These are phyloP conservation scores for Thalassiosira delicatula DNA, from an alignment of 352 stramenopile species.

Conservation along the genomic window DNA sequence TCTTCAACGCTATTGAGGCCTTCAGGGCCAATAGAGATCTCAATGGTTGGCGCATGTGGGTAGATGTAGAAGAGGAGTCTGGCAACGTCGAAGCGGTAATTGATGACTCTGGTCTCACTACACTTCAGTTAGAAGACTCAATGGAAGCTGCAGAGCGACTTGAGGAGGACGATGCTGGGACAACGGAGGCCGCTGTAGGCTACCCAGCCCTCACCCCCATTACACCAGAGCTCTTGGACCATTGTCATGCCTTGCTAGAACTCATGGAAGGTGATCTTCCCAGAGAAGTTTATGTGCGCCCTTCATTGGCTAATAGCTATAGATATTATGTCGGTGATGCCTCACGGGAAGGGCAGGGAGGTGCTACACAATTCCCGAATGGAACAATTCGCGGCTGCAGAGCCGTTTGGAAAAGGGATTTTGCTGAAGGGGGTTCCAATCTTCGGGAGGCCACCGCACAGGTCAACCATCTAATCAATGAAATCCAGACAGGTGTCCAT, in stretches of 20 bases:
- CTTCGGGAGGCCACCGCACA: slow-evolving; percentile 31
- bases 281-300: neutral
- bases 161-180: too few species aligned
- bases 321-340: slow-evolving; percentile 23
- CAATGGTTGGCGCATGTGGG: neutral
- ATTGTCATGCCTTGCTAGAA: neutral
- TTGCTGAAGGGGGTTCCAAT: slow-evolving; percentile 23
- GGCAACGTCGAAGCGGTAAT: slow-evolving; percentile 8
- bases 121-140: neutral
- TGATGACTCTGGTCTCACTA: slow-evolving; percentile 9
- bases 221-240: neutral
- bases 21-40: neutral
- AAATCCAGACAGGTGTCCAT: slow-evolving; percentile 41
- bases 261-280: neutral
- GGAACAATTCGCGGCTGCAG: neutral
- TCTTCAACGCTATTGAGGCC: slow-evolving; percentile 23
- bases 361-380: slow-evolving; percentile 9
- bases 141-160: too few species aligned
- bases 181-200: too few species aligned
- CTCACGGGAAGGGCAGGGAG: slow-evolving; percentile 19
- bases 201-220: neutral
- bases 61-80: neutral
- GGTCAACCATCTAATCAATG: slow-evolving; percentile 28
- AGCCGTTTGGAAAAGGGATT: neutral
- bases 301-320: neutral